Evolutionary conservation across 768 basidiomycete genomes (phyloP).

Genomic region (Amanita brunnescens): DNA sequence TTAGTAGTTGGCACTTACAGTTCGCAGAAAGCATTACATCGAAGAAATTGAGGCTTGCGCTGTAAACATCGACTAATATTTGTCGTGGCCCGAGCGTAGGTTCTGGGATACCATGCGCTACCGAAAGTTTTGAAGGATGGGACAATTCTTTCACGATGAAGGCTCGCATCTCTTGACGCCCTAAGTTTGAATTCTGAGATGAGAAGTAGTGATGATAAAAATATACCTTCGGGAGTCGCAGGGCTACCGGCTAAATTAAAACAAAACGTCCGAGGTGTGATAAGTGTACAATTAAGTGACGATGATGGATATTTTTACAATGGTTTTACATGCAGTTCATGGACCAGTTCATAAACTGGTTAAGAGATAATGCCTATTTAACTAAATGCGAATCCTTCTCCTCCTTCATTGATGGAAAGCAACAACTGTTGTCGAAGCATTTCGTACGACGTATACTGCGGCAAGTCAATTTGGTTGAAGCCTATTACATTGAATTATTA

Average conservation of each 20-base stretch:
- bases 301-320: background rate
- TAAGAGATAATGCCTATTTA: constrained; percentile 27
- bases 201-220: no score
- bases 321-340: constrained; percentile 1
- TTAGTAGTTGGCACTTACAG: background rate
- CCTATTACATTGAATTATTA: constrained; percentile 33
- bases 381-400: constrained; percentile 89
- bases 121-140: constrained; percentile 55
- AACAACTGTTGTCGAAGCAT: constrained; percentile 87
- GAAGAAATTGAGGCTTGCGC: constrained; percentile 73
- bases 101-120: constrained; percentile 47
- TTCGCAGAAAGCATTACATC: constrained; percentile 31
- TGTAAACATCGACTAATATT: constrained; percentile 68
- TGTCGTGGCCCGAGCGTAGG: constrained; percentile 44
- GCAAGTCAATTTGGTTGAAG: constrained; percentile 93
- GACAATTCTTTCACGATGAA: constrained; percentile 64
- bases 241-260: background rate
- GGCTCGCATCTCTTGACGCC: constrained; percentile 52
- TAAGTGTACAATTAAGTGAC: background rate
- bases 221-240: no score
- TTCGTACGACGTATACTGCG: constrained; percentile 93
- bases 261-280: background rate
- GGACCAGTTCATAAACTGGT: background rate
- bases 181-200: background rate
- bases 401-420: constrained; percentile 92